These are phyloP conservation scores for Suillus hirtellus DNA, from an alignment of 768 basidiomycete genomes.

Conservation along the genomic window DNA sequence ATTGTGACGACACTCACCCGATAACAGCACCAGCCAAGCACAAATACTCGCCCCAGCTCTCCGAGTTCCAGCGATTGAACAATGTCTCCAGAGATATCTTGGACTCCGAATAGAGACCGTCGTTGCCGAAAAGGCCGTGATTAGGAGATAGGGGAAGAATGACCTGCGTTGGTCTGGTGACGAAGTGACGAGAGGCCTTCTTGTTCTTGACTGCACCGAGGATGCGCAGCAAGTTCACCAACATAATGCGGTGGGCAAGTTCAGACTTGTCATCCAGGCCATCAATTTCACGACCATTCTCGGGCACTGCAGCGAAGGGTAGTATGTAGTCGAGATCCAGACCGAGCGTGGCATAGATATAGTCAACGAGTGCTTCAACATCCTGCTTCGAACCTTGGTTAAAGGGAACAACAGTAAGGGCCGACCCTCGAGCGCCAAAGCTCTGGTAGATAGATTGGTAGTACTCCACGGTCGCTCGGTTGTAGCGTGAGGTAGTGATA, in stretches of 20 bases:
- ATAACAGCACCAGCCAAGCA: constrained; percentile 98
- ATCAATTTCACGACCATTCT: constrained; percentile 98
- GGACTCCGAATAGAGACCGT: constrained; percentile 96
- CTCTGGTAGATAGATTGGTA: constrained; percentile 98
- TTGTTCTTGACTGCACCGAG: constrained; percentile 97
- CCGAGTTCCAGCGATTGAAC: constrained; percentile 97
- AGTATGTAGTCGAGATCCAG: constrained; percentile 98
- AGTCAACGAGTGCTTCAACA: constrained; percentile 96
- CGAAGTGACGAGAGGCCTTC: constrained; percentile 95
- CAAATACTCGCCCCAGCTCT: constrained; percentile 99
- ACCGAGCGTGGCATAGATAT: constrained; percentile 93
- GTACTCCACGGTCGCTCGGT: constrained; percentile 92
- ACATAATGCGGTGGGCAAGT: constrained; percentile 97
- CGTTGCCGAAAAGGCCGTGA: constrained; percentile 96
- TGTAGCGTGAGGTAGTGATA: constrained; percentile 97
- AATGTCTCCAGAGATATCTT: constrained; percentile 98
- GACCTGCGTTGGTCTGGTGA: constrained; percentile 97
- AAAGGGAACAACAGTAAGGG: constrained; percentile 97
- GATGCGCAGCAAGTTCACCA: constrained; percentile 94
- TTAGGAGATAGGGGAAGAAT: constrained; percentile 97
- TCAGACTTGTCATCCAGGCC: constrained; percentile 96
- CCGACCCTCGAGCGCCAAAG: constrained; percentile 93
- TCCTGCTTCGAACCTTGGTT: constrained; percentile 99
- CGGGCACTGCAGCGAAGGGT: constrained; percentile 97
- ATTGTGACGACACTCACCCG: constrained; percentile 55